A percentile compares a stretch with the other conserved stretches of the same genome.
Conservation (phyloP, 2,329 filamentous ascomycete genomes). For the Aspergillus pseudoviridinutans region DNA sequence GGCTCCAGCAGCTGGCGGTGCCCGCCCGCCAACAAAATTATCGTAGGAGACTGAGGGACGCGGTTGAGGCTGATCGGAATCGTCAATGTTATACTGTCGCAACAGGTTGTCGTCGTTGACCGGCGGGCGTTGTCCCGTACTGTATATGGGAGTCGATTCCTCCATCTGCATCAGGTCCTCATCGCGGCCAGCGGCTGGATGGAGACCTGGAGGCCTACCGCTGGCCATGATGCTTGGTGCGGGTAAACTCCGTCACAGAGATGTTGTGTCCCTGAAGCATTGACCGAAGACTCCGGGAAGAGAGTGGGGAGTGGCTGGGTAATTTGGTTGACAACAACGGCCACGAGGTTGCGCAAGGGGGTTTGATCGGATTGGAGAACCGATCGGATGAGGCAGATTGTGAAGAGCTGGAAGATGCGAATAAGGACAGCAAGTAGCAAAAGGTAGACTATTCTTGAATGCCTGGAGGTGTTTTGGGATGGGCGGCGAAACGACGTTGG, state of each 20-base stretch:
- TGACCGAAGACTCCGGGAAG: slow-evolving; percentile 21
- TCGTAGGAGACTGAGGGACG: slow-evolving; percentile 92
- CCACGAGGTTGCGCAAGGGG: slow-evolving; percentile 8
- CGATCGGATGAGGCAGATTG: not conserved
- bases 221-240: slow-evolving; percentile 41
- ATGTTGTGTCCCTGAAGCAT: slow-evolving; percentile 36
- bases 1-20: slow-evolving; percentile 47
- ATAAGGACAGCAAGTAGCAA: not conserved
- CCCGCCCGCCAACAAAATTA: slow-evolving; percentile 75
- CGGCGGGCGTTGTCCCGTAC: slow-evolving; percentile 70
- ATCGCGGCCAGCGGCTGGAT: slow-evolving; percentile 42
- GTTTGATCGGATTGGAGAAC: not conserved
- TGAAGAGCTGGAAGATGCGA: not conserved
- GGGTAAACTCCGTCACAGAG: slow-evolving; percentile 33
- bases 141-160: slow-evolving; percentile 54
- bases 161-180: slow-evolving; percentile 43
- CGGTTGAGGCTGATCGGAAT: slow-evolving; percentile 58
- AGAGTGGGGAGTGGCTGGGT: slow-evolving; percentile 6
- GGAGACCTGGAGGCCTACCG: slow-evolving; percentile 53
- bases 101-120: slow-evolving; percentile 77
- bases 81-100: slow-evolving; percentile 68
- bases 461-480: too few species aligned
- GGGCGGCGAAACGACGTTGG: not conserved
- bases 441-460: not conserved
- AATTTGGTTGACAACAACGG: not conserved